Evolutionary conservation across 2,329 filamentous ascomycete genomes (phyloP).

Genomic region (Epichloe sp.): DNA sequence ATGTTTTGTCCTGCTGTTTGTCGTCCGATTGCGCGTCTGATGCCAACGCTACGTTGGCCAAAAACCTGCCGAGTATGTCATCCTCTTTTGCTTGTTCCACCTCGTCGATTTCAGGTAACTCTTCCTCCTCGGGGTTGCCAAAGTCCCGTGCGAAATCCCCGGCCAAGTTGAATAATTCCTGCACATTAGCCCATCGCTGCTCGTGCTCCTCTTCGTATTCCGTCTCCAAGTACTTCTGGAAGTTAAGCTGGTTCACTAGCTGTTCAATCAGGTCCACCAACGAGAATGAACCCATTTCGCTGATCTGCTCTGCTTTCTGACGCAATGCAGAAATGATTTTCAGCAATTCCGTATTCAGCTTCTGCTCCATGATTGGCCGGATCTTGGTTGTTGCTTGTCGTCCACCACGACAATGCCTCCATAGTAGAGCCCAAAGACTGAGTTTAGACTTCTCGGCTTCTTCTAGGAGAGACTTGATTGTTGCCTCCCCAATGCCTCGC

Average conservation of each 20-base stretch:
- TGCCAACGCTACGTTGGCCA: constrained; percentile 83
- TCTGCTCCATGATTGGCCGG: constrained; percentile 37
- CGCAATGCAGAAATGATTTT: constrained; percentile 24
- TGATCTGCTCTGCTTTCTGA: constrained; percentile 16
- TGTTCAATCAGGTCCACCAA: constrained; percentile 38
- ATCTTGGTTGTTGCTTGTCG: constrained; percentile 35
- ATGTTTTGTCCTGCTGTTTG: constrained; percentile 39
- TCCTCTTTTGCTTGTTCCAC: constrained; percentile 55
- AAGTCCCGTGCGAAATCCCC: constrained; percentile 49
- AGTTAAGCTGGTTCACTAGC: constrained; percentile 51
- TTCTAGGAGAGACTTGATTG: constrained; percentile 58
- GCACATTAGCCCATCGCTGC: constrained; percentile 72
- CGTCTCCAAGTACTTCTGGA: constrained; percentile 60
- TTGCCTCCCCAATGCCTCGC: constrained; percentile 67
- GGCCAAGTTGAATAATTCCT: constrained; percentile 74
- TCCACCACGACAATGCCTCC: constrained; percentile 37
- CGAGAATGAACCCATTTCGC: constrained; percentile 15
- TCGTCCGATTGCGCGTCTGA: constrained; percentile 59
- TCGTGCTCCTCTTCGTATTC: constrained; percentile 65
- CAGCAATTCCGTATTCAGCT: constrained; percentile 37
- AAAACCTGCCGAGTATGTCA: constrained; percentile 56
- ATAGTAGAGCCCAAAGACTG: constrained; percentile 64
- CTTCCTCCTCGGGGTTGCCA: constrained; percentile 35
- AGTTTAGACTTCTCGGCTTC: constrained; percentile 60
- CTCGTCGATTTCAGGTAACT: constrained; percentile 55